Conservation (phyloP, 352 stramenopile species). For the Phytopythium vexans region DNA sequence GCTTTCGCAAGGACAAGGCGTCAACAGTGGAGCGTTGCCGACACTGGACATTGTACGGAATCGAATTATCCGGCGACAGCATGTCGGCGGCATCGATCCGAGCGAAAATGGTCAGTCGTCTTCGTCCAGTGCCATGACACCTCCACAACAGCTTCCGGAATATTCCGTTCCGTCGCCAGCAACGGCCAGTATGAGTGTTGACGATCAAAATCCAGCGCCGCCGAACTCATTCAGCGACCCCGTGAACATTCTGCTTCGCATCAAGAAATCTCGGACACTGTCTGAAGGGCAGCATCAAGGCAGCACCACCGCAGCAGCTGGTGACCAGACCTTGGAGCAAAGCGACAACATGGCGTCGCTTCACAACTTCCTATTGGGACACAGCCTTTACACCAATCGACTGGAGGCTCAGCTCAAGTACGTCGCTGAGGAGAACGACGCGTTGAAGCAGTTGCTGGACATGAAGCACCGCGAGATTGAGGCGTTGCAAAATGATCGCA, state of each 20-base stretch:
- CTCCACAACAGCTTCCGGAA: no score
- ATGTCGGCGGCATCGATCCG: slow-evolving; percentile 14
- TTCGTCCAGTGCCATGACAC: no score
- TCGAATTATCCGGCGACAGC: slow-evolving; percentile 56
- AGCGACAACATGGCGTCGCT: slow-evolving; percentile 52
- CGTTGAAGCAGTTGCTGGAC: slow-evolving; percentile 44
- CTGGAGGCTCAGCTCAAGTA: slow-evolving; percentile 71
- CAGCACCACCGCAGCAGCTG: slow-evolving; percentile 24
- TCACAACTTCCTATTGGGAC: slow-evolving; percentile 67
- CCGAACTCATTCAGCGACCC: slow-evolving; percentile 67
- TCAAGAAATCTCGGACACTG: slow-evolving; percentile 64
- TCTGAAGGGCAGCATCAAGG: slow-evolving; percentile 16
- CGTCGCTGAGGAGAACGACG: slow-evolving; percentile 59
- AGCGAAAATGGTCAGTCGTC: no score
- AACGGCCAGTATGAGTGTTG: neutral
- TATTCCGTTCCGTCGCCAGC: no score
- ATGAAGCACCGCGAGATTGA: slow-evolving; percentile 57
- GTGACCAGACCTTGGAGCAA: slow-evolving; percentile 35
- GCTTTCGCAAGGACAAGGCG: neutral
- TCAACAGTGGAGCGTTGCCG: slow-evolving; percentile 19
- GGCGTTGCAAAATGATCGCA: slow-evolving; percentile 43
- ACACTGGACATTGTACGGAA: slow-evolving; percentile 65
- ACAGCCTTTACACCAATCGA: slow-evolving; percentile 74
- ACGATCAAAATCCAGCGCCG: slow-evolving; percentile 24
- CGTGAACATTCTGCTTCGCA: slow-evolving; percentile 70